These are phyloP conservation scores for Penicillium turbatum DNA, from an alignment of 495 filamentous ascomycete genomes.

Conservation along the genomic window DNA sequence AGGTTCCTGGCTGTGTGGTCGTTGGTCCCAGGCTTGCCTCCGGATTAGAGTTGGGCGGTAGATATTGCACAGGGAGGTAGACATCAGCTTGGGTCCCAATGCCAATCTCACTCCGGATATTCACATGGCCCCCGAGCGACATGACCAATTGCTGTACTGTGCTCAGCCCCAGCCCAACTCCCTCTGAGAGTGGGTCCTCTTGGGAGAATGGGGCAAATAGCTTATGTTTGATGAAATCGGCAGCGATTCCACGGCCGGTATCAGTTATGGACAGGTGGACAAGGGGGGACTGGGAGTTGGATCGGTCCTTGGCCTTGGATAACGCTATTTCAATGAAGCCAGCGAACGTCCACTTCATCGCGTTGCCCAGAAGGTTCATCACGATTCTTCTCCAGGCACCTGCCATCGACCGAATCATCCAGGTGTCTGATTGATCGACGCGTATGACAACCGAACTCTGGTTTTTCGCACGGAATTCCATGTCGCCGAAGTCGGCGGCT, in stretches of 20 bases:
- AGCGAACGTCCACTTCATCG: conserved; percentile 59
- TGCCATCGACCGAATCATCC: conserved; percentile 53
- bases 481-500: not conserved
- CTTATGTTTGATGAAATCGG: conserved; percentile 60
- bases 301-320: conserved; percentile 24
- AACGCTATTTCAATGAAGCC: conserved; percentile 59
- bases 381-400: conserved; percentile 63
- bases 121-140: conserved; percentile 56
- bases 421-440: conserved; percentile 48
- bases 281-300: conserved; percentile 14
- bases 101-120: conserved; percentile 52
- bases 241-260: conserved; percentile 62
- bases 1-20: not conserved
- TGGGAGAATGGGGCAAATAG: conserved; percentile 69
- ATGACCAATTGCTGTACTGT: conserved; percentile 63
- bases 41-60: conserved; percentile 44
- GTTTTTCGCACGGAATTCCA: conserved; percentile 6
- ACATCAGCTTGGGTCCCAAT: conserved; percentile 59
- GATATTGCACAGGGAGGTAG: conserved; percentile 41
- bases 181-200: conserved; percentile 59
- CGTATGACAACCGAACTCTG: conserved; percentile 50
- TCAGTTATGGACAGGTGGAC: conserved; percentile 54
- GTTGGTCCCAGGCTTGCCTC: conserved; percentile 60
- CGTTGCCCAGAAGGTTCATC: conserved; percentile 70
- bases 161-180: conserved; percentile 65